Conservation (phyloP, 345 rosid species). For the Boechera divaricarpa region DNA sequence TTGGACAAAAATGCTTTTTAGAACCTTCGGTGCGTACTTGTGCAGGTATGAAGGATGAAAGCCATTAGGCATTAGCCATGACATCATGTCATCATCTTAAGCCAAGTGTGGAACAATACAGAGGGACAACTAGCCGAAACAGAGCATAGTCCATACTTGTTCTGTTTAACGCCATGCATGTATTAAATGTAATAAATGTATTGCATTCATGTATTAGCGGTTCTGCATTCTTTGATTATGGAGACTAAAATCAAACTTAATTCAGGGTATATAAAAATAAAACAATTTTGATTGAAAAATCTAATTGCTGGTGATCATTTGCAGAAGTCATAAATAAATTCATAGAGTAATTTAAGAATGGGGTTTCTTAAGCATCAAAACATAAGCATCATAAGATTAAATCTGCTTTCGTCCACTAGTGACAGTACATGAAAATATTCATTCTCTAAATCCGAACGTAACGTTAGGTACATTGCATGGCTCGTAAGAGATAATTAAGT, state of each 20-base stretch:
- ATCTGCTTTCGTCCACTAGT: slow-evolving; percentile 31
- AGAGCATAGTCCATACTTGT: too few species aligned
- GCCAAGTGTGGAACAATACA: too few species aligned
- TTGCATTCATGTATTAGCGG: not conserved
- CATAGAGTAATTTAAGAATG: not conserved
- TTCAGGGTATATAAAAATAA: not conserved
- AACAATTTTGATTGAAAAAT: not conserved
- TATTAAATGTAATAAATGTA: not conserved
- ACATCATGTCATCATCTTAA: too few species aligned
- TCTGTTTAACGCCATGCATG: not conserved
- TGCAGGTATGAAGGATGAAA: too few species aligned
- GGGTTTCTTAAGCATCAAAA: not conserved
- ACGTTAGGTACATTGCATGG: slow-evolving; percentile 40
- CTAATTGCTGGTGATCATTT: not conserved
- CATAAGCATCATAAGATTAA: slow-evolving; percentile 19
- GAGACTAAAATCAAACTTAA: not conserved
- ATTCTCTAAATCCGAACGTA: slow-evolving; percentile 22
- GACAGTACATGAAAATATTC: slow-evolving; percentile 9
- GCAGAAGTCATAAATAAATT: not conserved
- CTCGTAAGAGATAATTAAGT: slow-evolving; percentile 34
- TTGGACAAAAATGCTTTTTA: too few species aligned
- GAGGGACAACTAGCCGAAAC: too few species aligned
- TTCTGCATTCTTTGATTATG: not conserved
- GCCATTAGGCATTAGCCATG: too few species aligned
- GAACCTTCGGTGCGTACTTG: too few species aligned